These are phyloP conservation scores for Hanseniaspora lindneri DNA, from an alignment of 805 yeast species.

Conservation along the genomic window DNA sequence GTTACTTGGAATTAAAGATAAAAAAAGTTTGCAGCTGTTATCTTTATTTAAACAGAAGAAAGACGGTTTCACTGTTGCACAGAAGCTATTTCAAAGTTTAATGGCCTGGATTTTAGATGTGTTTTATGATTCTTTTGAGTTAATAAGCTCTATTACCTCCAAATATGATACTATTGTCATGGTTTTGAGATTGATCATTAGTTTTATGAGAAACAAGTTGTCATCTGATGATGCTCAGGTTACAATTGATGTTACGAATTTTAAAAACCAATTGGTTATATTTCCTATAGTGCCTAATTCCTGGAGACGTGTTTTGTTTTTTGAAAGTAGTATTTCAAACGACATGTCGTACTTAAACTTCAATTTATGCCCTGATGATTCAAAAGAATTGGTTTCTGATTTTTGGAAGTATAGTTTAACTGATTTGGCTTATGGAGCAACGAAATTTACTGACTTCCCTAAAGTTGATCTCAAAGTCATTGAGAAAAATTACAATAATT, in stretches of 20 bases:
- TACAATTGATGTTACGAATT: background rate
- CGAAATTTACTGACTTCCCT: background rate
- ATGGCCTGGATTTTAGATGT: background rate
- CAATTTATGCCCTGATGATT: background rate
- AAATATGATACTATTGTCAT: background rate
- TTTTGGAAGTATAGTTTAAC: slow-evolving; percentile 2
- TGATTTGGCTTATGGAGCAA: background rate
- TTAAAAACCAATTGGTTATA: background rate
- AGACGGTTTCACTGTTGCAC: background rate
- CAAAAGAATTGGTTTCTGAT: background rate
- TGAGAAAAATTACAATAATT: background rate
- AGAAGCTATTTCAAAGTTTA: background rate
- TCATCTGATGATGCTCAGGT: background rate
- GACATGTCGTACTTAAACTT: background rate
- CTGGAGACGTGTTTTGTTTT: background rate
- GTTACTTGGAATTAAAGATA: background rate
- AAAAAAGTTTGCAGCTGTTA: background rate
- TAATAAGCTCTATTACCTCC: background rate
- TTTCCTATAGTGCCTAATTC: background rate
- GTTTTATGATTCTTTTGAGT: slow-evolving; percentile 11
- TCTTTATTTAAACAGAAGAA: background rate
- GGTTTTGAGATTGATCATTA: background rate
- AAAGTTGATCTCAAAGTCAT: background rate
- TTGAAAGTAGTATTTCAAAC: background rate
- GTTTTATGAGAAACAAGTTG: background rate